Conservation (phyloP, 768 basidiomycete species). For the Hygrophoropsis aurantiaca region DNA sequence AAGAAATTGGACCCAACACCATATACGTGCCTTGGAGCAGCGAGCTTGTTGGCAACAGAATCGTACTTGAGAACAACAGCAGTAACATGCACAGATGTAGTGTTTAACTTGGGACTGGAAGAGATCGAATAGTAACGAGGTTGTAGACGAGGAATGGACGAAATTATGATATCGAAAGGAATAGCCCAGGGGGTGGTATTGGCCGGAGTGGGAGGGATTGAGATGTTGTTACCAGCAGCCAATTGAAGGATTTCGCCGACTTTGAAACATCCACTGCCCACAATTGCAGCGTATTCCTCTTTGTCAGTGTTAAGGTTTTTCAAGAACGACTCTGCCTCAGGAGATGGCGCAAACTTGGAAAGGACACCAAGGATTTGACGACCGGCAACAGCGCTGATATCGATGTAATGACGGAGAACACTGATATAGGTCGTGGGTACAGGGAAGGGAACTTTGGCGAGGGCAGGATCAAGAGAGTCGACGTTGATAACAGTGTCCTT, state of each 20-base stretch:
- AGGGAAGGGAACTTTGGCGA: constrained; percentile 99
- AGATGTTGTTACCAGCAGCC: constrained; percentile 78
- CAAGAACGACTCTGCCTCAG: constrained; percentile 72
- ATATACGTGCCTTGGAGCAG: constrained; percentile 68
- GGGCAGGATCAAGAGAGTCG: constrained; percentile 94
- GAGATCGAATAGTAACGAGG: constrained; percentile 99
- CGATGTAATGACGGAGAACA: constrained; percentile 95
- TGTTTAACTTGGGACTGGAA: constrained; percentile 89
- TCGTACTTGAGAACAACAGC: constrained; percentile 94
- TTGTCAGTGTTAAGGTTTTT: constrained; percentile 82
- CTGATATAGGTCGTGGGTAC: constrained; percentile 93
- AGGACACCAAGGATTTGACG: constrained; percentile 89
- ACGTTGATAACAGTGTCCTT: constrained; percentile 84
- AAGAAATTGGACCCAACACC: constrained; percentile 96
- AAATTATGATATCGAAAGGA: constrained; percentile 96
- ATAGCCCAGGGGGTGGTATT: constrained; percentile 88
- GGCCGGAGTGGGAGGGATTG: constrained; percentile 52
- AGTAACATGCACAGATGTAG: constrained; percentile 91
- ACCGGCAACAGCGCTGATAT: constrained; percentile 92
- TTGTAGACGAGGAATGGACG: constrained; percentile 89
- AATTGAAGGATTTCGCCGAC: constrained; percentile 92
- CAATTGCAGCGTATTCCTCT: constrained; percentile 77
- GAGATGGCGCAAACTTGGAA: constrained; percentile 84
- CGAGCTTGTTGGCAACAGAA: constrained; percentile 52
- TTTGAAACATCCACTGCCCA: constrained; percentile 83